Base-by-base conservation (phyloP, 495 filamentous ascomycete species). In the Tuber brumale region DNA sequence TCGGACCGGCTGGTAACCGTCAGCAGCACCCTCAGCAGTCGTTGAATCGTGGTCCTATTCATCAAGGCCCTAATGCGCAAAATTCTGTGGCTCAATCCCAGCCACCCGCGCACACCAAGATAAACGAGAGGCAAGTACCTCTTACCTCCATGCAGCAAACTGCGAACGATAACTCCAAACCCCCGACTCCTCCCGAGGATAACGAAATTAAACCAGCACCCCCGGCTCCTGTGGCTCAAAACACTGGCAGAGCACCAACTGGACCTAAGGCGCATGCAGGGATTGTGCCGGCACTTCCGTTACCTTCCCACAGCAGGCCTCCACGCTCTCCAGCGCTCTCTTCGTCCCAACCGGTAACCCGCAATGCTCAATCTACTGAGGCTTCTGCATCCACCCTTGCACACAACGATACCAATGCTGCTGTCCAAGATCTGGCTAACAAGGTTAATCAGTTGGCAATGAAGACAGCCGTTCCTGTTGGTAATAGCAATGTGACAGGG, bases 391-490 rank as follows among this genome's bases (percentile, higher is more conserved):
- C 57, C 57, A 18, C 85, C 72, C 76, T 81, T 9, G 81, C 82
- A 21, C 57, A 16, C 57, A 76, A 70, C 41, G 78, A 79, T 41
- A 70, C 69, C 83, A 85, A 69, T 74, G 86, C 77, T 48, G 86
- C 87, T 3, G 87, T 97, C 69, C 93, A 97, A 39, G 92, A 93
- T 79, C 84, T 97, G 31, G 90, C 92, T 1, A 92, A 90, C 83
- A 92, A 94, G 84, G 92, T 97, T 77, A 91, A 92, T 75, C 92
- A 97, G 74, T 92, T 98, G 91, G 89, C 92, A 72, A 88, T 92
- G 2, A 92, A 90, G 74, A 87, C 89, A 46, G 80, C 84, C 19
- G 82, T 83, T 69, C 79, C 83, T 71, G 80, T 82, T 69, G 71
- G 83, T 51, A 77, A 81, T 45, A 74, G 31, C 18, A 76, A 73